Evolutionary conservation across 106 monocot genomes (phyloP).

Genomic region (Vanilla planifolia): DNA sequence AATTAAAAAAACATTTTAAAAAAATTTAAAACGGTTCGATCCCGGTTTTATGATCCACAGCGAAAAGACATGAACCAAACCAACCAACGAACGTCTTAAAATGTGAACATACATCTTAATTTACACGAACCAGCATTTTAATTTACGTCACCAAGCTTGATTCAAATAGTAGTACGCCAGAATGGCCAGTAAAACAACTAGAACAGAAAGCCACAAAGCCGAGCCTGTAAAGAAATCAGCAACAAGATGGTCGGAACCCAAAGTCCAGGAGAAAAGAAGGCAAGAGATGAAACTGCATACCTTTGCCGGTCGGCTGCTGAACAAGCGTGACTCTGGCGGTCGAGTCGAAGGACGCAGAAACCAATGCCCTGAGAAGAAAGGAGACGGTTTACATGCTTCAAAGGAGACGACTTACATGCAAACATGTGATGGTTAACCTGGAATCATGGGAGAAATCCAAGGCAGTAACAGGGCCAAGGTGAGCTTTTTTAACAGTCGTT

Average conservation of each 20-base stretch:
- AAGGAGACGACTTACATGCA: not conserved
- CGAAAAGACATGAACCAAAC: too few species aligned
- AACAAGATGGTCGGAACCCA: not conserved
- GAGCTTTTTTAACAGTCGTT: conserved; percentile 59
- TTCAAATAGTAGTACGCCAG: too few species aligned
- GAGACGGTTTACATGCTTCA: too few species aligned
- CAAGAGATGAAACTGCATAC: conserved; percentile 15
- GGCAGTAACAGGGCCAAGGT: conserved; percentile 67
- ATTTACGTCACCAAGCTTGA: too few species aligned
- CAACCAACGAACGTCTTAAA: too few species aligned
- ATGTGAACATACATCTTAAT: too few species aligned
- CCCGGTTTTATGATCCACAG: too few species aligned
- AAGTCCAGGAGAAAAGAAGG: not conserved
- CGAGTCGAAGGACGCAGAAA: conserved; percentile 78
- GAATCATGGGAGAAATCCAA: conserved; percentile 71
- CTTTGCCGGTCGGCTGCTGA: conserved; percentile 28
- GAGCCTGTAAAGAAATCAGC: conserved; percentile 28
- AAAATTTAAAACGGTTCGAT: too few species aligned
- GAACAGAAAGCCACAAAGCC: conserved; percentile 27
- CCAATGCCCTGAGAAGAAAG: conserved; percentile 38
- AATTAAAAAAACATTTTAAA: too few species aligned
- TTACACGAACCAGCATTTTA: too few species aligned
- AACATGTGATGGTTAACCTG: too few species aligned
- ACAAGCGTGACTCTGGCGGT: conserved; percentile 56
- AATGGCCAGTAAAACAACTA: conserved; percentile 38